Conservation (phyloP, 176 grass and related monocot species). For the Phoenix dactylifera region DNA sequence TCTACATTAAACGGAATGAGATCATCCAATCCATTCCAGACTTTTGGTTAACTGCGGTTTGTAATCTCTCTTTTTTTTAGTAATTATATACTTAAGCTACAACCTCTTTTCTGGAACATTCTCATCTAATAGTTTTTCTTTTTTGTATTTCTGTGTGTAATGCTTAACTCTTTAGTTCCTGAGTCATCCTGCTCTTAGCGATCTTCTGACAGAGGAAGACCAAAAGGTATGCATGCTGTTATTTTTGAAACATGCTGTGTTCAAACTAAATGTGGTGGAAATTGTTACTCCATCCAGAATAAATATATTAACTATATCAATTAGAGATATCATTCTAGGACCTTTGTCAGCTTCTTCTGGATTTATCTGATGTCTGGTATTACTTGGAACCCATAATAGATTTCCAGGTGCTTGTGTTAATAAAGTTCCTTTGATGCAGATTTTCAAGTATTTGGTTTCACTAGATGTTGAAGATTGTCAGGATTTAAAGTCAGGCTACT, state of each 20-base stretch:
- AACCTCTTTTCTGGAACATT: not conserved
- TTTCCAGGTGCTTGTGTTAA: too few species aligned
- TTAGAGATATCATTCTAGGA: too few species aligned
- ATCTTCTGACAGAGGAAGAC: constrained; percentile 66
- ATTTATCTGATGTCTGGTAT: too few species aligned
- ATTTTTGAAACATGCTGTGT: too few species aligned
- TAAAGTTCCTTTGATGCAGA: constrained; percentile 30
- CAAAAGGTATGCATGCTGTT: constrained; percentile 37
- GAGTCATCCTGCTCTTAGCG: constrained; percentile 74
- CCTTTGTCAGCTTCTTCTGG: too few species aligned
- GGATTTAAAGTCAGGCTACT: constrained; percentile 85
- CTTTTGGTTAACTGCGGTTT: constrained; percentile 84
- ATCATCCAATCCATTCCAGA: constrained; percentile 70
- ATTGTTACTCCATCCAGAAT: too few species aligned
- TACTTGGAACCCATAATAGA: too few species aligned
- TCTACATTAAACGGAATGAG: constrained; percentile 63
- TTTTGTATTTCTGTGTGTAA: not conserved
- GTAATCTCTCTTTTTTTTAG: constrained; percentile 18
- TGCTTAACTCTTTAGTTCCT: constrained; percentile 51
- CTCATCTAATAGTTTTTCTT: constrained; percentile 18
- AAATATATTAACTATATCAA: too few species aligned
- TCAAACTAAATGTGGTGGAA: too few species aligned
- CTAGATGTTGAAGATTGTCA: constrained; percentile 71
- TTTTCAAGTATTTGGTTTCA: constrained; percentile 77
- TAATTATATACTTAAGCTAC: not conserved